phyloP scores from a whole-genome alignment of 495 filamentous ascomycete species.

The Amphirosellinia nigrospora region DNA sequence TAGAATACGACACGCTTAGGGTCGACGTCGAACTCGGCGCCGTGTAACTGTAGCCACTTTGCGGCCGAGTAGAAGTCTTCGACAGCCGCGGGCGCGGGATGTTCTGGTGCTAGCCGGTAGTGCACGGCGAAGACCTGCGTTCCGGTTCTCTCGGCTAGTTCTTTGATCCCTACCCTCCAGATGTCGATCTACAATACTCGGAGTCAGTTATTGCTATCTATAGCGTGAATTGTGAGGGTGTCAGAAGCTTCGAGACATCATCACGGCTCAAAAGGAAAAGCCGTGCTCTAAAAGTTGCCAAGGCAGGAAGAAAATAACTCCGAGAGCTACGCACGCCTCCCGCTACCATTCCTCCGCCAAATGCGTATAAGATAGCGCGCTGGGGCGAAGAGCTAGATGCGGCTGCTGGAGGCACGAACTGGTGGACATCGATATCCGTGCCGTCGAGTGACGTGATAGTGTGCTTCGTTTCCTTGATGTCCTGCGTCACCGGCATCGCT shows the following conservation, averaged over 20 bases:
- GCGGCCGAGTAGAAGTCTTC: constrained; percentile 46
- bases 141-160: constrained; percentile 30
- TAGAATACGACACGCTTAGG: constrained; percentile 42
- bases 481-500: constrained; percentile 15
- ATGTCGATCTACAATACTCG: too few relatives aligned
- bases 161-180: constrained; percentile 29
- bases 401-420: constrained; percentile 28
- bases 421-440: constrained; percentile 30
- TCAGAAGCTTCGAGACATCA: too few relatives aligned
- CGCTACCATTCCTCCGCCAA: constrained; percentile 48
- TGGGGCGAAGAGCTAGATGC: constrained; percentile 5
- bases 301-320: too few relatives aligned
- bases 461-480: constrained; percentile 31
- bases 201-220: too few relatives aligned
- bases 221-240: too few relatives aligned
- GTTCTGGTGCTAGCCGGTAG: constrained; percentile 52
- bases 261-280: too few relatives aligned
- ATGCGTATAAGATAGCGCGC: constrained; percentile 44
- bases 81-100: constrained; percentile 40
- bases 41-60: constrained; percentile 38
- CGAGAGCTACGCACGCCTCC: too few relatives aligned
- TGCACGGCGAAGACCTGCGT: constrained; percentile 43
- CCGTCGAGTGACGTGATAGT: constrained; percentile 33
- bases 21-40: constrained; percentile 41
- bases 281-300: too few relatives aligned